phyloP scores from a whole-genome alignment of 2,329 filamentous ascomycete genomes.

The Fusarium anguioides region DNA sequence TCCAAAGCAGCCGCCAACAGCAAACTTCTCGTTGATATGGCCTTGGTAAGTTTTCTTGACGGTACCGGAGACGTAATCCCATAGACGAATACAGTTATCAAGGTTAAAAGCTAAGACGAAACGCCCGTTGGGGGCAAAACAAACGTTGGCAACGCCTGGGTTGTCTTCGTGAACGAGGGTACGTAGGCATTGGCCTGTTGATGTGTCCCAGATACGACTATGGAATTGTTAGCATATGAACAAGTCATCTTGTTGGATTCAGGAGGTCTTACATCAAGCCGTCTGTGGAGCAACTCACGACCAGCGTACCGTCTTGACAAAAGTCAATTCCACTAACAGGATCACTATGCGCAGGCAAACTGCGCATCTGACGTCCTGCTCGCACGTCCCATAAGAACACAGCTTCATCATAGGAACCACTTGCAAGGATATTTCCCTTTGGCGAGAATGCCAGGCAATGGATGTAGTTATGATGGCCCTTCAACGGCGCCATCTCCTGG shows the following conservation, averaged over 20 bases:
- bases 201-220: slow-evolving; percentile 93
- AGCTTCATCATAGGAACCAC: slow-evolving; percentile 95
- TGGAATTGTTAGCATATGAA: slow-evolving; percentile 27
- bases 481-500: slow-evolving; percentile 67
- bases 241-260: not conserved
- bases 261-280: slow-evolving; percentile 76
- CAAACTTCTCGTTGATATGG: slow-evolving; percentile 85
- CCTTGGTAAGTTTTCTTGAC: slow-evolving; percentile 98
- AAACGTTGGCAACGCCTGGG: slow-evolving; percentile 86
- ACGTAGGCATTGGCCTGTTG: slow-evolving; percentile 92
- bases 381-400: slow-evolving; percentile 97
- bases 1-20: slow-evolving; percentile 86
- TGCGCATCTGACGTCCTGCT: slow-evolving; percentile 87
- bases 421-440: slow-evolving; percentile 96
- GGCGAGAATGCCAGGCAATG: slow-evolving; percentile 96
- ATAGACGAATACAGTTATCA: slow-evolving; percentile 89
- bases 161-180: slow-evolving; percentile 98
- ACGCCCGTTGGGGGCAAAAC: slow-evolving; percentile 93
- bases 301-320: slow-evolving; percentile 88
- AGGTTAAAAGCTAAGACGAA: slow-evolving; percentile 93
- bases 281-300: slow-evolving; percentile 91
- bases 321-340: slow-evolving; percentile 95
- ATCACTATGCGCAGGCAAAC: slow-evolving; percentile 92
- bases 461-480: slow-evolving; percentile 96
- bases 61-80: slow-evolving; percentile 92